Base-by-base conservation (phyloP, 2,329 filamentous ascomycete species). In the Biscogniauxia marginata region DNA sequence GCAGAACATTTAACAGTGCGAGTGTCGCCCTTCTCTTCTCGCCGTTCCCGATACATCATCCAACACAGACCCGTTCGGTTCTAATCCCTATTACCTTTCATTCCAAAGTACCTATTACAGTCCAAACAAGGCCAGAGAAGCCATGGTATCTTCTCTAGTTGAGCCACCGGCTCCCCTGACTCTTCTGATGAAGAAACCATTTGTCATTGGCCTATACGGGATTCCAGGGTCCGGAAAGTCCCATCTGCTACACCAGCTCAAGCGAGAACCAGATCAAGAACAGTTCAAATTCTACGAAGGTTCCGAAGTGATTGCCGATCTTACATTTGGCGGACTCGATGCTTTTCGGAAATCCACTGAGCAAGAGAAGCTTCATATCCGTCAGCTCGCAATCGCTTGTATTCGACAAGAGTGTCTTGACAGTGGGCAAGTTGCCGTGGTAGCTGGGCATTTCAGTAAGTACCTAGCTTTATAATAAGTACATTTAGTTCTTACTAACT, bases 221-320 rank as follows among this genome's bases (percentile, higher is more conserved):
- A 25, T 67, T 21, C 55, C 63, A 1, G 63, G 59, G 3, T 65
- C 43, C 7, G 61, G 65, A n/a, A 67, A 65, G 46, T 52, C 59
- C 3, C 57, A 18, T 23, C 30, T 63, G 13, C 30, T 84, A 13
- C 63, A 72, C 0, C 48, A 76, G 7, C 62, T 86, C 5, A 70
- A 72, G 47, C 4, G 66, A 1, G 18, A 69, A 2, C 67, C 81
- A 1, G 65, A 59, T 2, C 16, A 70, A 11, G 53, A 69, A 1
- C 5, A 66, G 0, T 83, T 81, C 60, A 22, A 43, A 0, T 83
- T 82, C 60, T 80, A 75, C 48, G 83, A 87, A 58, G 82, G 83
- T 13, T 83, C 80, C 0, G 65, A 76, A 4, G 64, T 77, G 18
- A 79, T 87, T 60, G 67, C 53, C 3, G 58, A 61, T 0, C 22